Base-by-base conservation (phyloP, 805 yeast species). In the Vanderwaltozyma tropicalis region DNA sequence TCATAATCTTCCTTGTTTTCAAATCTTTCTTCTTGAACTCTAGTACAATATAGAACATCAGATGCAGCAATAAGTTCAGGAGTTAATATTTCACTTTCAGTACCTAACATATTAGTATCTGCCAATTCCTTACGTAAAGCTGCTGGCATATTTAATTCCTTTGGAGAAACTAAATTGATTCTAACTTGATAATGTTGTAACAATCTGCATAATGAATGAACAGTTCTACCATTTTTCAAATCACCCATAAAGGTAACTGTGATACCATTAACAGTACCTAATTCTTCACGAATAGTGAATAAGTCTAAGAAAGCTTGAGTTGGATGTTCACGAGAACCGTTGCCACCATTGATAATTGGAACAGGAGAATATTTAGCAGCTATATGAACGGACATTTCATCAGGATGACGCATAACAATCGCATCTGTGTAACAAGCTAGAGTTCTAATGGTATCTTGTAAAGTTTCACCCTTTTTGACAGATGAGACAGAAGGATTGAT, bases 161-260 rank as follows among this genome's bases (percentile, higher is more conserved):
- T 72, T 51, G 99, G 98, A 33, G 95, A 68, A 39, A 92, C 94
- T 57, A 92, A 73, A 65, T 92, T 94, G 51, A 92, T 71, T 64
- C 88, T 78, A 43, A 92, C 96, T 61, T 87, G 88, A 68, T 92
- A 94, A 62, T 83, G 94, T 58, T 78, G 78, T 60, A 92, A 76
- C 62, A 92, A 70, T 61, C 86, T 81, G 61, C 92, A 84, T 62
- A 92, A 74, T 6, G 97, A 89, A 67, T 92, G 99, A 34, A 92
- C 97, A 43, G 99, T 95, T 69, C 99, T 82, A 43, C 99, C 99
- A 59, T 86, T 86, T 63, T 86, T 87, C 72, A 92, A 75, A 61
- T 92, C 99, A 58, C 99, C 99, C 95, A 92, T 87, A 65, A 92
- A 92, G 4, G 99, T 92, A 47, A 92, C 92, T 27, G 96, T 87